Base-by-base conservation (phyloP, 257 asterid species). In the Misopates orontium region DNA sequence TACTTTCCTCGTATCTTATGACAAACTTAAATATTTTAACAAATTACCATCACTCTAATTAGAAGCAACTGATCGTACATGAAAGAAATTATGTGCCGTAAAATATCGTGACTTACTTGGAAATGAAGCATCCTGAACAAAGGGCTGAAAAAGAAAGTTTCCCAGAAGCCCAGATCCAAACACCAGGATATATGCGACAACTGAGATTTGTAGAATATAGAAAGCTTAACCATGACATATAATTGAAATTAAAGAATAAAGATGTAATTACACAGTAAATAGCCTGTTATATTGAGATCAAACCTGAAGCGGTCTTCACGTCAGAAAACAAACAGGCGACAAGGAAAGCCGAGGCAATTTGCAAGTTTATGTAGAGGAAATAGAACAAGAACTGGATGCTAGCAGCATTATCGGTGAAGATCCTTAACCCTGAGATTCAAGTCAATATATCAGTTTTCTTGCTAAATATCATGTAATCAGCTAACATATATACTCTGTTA, bases 321-420 rank as follows among this genome's bases (percentile, higher is more conserved):
- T 77, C 81, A 14, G 92, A 83, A 75, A 94, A 94, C 68, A 83
- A 62, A 66, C 84, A 85, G 75, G 99, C 95, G 53, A 82, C 93
- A 28, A 88, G 93, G 73, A 94, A 94, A 57, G 99, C 95, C 80
- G 85, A 70, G 31, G 93, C 67, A 56, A 85, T 78, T 86, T 94
- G 99, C 95, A 94, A 73, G 89, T 94, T 94, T 78, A 90, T 80
- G 87, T 86, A 94, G 82, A 94, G 75, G 84, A 90, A 94, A 70
- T 84, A 94, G 71, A 94, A 94, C 58, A 85, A 93, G 48, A 86
- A 82, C 79, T 90, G 97, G 88, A 94, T 88, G 82, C 89, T 81
- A 72, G 88, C 86, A 76, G 77, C 92, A 60, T 94, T 94, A 25
- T 83, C 80, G 1, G 85, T 82, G 85, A 94, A 90, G 85, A 94